phyloP scores from a whole-genome alignment of 2,329 filamentous ascomycete species.

The Fusarium sp. region DNA sequence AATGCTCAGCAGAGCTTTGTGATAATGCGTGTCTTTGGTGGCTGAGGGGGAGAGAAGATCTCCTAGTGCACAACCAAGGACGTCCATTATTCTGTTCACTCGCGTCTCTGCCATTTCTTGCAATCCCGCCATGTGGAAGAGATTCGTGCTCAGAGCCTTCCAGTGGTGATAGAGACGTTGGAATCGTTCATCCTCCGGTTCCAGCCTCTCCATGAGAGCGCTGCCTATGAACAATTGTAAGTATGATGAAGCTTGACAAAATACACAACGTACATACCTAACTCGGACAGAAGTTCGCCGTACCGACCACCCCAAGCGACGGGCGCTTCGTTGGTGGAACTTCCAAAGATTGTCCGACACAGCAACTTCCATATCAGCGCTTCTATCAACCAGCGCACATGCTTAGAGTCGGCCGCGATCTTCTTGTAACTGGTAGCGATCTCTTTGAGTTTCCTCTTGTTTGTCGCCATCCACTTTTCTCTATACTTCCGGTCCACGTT shows the following conservation, averaged over 20 bases:
- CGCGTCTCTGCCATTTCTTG: not conserved
- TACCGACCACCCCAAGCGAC: not conserved
- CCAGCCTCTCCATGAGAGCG: not conserved
- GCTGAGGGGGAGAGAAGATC: not conserved
- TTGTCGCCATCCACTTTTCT: not conserved
- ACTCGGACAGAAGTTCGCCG: not conserved
- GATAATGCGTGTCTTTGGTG: not conserved
- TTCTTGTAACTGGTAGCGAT: not conserved
- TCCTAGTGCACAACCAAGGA: not conserved
- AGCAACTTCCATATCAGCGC: not conserved
- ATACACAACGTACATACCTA: not conserved
- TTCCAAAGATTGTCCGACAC: not conserved
- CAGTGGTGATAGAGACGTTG: slow-evolving; percentile 1
- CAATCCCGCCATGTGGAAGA: not conserved
- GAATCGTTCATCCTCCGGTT: not conserved
- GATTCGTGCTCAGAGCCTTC: slow-evolving; percentile 6
- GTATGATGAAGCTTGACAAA: not conserved
- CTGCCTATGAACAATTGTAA: not conserved
- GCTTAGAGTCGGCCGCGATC: not conserved
- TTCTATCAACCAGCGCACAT: not conserved
- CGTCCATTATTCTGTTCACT: not conserved
- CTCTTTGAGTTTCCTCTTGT: not conserved
- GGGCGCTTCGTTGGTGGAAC: not conserved
- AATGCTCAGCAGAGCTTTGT: not conserved
- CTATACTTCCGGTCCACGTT: not conserved